These are phyloP conservation scores for Lactarius indigo DNA, from an alignment of 768 basidiomycete species.

Conservation along the genomic window DNA sequence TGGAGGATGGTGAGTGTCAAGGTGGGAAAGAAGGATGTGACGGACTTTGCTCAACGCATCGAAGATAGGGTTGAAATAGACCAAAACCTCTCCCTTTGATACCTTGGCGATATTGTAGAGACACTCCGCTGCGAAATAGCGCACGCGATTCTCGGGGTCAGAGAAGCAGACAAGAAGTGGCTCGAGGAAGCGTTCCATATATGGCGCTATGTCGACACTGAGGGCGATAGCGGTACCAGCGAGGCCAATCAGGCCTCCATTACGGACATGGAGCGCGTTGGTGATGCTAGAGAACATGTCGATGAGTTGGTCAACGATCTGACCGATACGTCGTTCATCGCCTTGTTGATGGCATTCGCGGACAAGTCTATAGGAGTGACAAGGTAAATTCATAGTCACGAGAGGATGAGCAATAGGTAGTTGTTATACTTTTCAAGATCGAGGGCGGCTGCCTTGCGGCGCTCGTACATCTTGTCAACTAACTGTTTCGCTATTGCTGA, in stretches of 20 bases:
- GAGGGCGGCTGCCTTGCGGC: constrained; percentile 90
- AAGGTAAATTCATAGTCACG: constrained; percentile 8
- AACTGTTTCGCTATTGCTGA: constrained; percentile 73
- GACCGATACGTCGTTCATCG: constrained; percentile 74
- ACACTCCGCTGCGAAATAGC: constrained; percentile 97
- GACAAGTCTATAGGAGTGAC: constrained; percentile 55
- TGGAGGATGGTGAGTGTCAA: constrained; percentile 33
- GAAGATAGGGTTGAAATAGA: constrained; percentile 98
- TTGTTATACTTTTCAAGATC: constrained; percentile 84
- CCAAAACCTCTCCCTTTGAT: constrained; percentile 92
- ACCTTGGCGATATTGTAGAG: constrained; percentile 98
- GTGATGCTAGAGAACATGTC: constrained; percentile 85
- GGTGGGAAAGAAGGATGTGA: not conserved
- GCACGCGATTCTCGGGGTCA: constrained; percentile 90
- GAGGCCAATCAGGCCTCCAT: constrained; percentile 93
- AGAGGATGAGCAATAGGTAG: not conserved
- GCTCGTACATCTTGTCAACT: constrained; percentile 94
- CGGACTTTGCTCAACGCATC: constrained; percentile 94
- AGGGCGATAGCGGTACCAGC: constrained; percentile 97
- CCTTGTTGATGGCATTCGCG: constrained; percentile 81
- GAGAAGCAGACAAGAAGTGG: constrained; percentile 88
- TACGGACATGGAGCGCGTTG: constrained; percentile 85
- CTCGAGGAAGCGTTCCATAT: constrained; percentile 90
- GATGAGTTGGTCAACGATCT: constrained; percentile 91
- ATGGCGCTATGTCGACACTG: constrained; percentile 87